A percentile compares a stretch with the other conserved stretches of the same genome.
Evolutionary conservation across 1,284 basidiomycete genomes (phyloP).

Genomic region (Kwoniella shivajii): DNA sequence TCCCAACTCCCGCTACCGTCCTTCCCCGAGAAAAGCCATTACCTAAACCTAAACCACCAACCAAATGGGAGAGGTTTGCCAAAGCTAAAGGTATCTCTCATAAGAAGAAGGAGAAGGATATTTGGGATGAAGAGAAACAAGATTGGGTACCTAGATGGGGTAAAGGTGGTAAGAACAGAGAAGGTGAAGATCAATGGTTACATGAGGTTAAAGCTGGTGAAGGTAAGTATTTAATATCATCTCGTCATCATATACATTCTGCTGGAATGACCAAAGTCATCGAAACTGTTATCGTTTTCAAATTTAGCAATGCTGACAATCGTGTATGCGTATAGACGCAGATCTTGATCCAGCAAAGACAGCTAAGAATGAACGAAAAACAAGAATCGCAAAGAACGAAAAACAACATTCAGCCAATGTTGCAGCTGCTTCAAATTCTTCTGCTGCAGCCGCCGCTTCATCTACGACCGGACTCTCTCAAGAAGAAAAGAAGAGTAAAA

Average conservation of each 20-base stretch:
- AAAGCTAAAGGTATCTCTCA: conserved; percentile 91
- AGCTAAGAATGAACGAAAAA: conserved; percentile 76
- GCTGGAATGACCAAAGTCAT: too few species aligned
- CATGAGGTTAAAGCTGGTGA: conserved; percentile 84
- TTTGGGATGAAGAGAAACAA: conserved; percentile 93
- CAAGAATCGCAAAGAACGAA: conserved; percentile 80
- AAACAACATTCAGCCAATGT: conserved; percentile 76
- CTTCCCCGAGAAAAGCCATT: conserved; percentile 90
- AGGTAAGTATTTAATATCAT: conserved; percentile 60
- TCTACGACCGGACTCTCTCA: conserved; percentile 20
- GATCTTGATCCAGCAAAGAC: conserved; percentile 72
- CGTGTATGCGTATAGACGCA: conserved; percentile 17
- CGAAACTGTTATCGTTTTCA: too few species aligned
- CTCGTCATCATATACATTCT: neutral
- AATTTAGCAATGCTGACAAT: neutral
- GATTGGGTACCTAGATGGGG: conserved; percentile 96
- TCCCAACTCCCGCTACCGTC: conserved; percentile 73
- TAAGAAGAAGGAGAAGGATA: conserved; percentile 74
- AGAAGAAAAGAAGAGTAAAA: conserved; percentile 41
- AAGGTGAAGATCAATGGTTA: conserved; percentile 87
- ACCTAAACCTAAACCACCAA: conserved; percentile 87
- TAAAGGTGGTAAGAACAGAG: conserved; percentile 84
- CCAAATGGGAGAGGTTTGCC: conserved; percentile 97
- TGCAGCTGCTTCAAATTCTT: conserved; percentile 55
- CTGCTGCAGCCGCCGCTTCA: neutral